Percentiles rank a stretch among this genome's conserved stretches.
Conservation (phyloP, 1,139 yeast species). For the Saccharomyces hybrid region DNA sequence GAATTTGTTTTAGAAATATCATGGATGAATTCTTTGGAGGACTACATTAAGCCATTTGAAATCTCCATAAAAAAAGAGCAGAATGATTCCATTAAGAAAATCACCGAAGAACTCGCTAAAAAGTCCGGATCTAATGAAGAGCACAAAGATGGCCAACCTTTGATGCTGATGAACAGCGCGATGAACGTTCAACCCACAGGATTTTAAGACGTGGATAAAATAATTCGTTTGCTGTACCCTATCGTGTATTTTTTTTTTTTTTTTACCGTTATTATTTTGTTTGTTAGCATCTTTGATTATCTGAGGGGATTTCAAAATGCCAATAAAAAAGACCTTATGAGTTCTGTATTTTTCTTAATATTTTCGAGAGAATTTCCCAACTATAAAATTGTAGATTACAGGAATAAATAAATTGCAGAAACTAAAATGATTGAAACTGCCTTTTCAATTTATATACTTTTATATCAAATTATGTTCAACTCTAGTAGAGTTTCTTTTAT, state of each 20-base stretch:
- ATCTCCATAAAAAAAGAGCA: conserved; percentile 79
- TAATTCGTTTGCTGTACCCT: too few relatives aligned
- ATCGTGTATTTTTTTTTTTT: background rate
- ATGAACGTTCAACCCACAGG: conserved; percentile 23
- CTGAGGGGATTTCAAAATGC: conserved; percentile 14
- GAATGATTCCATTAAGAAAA: conserved; percentile 53
- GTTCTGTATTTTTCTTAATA: background rate
- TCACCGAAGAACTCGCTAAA: conserved; percentile 58
- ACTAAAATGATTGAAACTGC: background rate
- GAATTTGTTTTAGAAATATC: conserved; percentile 84
- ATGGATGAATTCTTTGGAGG: conserved; percentile 80
- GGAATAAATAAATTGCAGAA: background rate
- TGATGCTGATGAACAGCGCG: conserved; percentile 57
- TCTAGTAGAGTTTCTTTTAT: background rate
- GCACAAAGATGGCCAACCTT: conserved; percentile 37
- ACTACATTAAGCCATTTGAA: conserved; percentile 83
- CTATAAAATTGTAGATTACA: background rate
- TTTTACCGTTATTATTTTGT: background rate
- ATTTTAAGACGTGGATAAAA: conserved; percentile 7
- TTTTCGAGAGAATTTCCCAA: background rate
- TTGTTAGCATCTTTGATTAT: conserved; percentile 3
- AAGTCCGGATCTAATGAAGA: conserved; percentile 46
- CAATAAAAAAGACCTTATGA: background rate
- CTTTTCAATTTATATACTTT: background rate
- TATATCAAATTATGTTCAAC: background rate